phyloP scores from a whole-genome alignment of 352 stramenopile species.

The Pythium coloratum region DNA sequence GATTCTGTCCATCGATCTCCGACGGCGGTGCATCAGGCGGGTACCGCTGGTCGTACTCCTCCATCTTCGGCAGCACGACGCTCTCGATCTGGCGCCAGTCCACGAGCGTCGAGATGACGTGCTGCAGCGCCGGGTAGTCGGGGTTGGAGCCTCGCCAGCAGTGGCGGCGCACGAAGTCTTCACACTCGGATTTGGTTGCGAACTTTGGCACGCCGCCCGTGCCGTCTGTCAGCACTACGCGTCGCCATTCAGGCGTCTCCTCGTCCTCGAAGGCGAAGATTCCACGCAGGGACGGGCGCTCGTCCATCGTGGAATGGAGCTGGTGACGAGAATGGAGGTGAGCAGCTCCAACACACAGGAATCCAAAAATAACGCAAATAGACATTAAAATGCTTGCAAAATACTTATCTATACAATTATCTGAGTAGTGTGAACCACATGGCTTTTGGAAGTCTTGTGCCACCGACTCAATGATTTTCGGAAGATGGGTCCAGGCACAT shows the following conservation, averaged over 20 bases:
- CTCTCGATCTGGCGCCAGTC: conserved; percentile 83
- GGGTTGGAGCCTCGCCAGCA: conserved; percentile 89
- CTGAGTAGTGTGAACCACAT: neutral
- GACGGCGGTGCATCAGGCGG: conserved; percentile 36
- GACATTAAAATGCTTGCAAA: neutral
- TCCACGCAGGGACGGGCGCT: conserved; percentile 60
- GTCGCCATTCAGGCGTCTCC: conserved; percentile 76
- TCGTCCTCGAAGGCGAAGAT: conserved; percentile 90
- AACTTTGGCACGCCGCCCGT: conserved; percentile 84
- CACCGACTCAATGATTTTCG: neutral
- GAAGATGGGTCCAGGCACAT: neutral
- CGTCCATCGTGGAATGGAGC: conserved; percentile 19
- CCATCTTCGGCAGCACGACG: conserved; percentile 77
- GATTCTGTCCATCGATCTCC: conserved; percentile 50
- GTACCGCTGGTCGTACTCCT: conserved; percentile 71
- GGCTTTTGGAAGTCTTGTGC: neutral
- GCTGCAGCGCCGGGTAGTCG: conserved; percentile 88
- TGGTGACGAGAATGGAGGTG: neutral
- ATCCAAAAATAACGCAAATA: neutral
- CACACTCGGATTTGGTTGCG: conserved; percentile 83
- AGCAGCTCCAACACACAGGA: neutral
- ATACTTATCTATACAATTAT: conserved; percentile 4
- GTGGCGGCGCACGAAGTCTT: conserved; percentile 86
- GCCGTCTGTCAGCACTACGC: conserved; percentile 65
- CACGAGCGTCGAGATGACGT: conserved; percentile 92